Evolutionary conservation across 495 filamentous ascomycete species (phyloP).

Genomic region (Trichoderma asperelloides): DNA sequence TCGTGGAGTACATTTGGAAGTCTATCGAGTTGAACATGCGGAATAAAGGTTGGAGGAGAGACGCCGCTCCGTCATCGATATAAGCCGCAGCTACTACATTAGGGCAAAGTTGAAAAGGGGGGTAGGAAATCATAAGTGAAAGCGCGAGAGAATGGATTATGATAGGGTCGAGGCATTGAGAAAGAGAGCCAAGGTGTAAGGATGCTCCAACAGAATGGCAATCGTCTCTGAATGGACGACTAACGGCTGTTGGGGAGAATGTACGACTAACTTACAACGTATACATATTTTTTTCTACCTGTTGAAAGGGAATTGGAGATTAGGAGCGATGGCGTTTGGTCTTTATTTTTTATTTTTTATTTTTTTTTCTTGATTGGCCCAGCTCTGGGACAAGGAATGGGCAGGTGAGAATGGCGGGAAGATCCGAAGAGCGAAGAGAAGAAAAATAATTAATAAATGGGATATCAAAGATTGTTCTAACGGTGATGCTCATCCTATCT

Average conservation of each 20-base stretch:
- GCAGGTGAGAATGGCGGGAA: no score
- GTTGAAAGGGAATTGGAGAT: neutral
- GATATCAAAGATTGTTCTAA: no score
- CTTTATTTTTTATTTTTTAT: conserved; percentile 4
- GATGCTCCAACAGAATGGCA: neutral
- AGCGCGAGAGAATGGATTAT: neutral
- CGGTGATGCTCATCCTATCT: no score
- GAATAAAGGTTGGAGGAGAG: conserved; percentile 69
- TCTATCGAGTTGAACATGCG: conserved; percentile 84
- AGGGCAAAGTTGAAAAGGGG: neutral
- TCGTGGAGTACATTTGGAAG: conserved; percentile 90
- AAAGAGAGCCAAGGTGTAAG: neutral
- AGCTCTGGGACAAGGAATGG: no score
- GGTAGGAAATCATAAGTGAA: neutral
- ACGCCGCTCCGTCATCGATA: conserved; percentile 46
- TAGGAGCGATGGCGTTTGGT: neutral
- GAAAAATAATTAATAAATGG: no score
- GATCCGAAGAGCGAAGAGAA: no score
- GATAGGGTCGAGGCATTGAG: neutral
- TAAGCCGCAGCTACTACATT: conserved; percentile 13
- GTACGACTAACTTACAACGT: neutral
- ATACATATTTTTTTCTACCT: neutral
- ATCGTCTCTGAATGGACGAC: neutral
- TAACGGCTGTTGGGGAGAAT: neutral
- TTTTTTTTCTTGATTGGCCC: neutral